phyloP scores from a whole-genome alignment of 345 rosid species.

The Moricandia arvensis region DNA sequence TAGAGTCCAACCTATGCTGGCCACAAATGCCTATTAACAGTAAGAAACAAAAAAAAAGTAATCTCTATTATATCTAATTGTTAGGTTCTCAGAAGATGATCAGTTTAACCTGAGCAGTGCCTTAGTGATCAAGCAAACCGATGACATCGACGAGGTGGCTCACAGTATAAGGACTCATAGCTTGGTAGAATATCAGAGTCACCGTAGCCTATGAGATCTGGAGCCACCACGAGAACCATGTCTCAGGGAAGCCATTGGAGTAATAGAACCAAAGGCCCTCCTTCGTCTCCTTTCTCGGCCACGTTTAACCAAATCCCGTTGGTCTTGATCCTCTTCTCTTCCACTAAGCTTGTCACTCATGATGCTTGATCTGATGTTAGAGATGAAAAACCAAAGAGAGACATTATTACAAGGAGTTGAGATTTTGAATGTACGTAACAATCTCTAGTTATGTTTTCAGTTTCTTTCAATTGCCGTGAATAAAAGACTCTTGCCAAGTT shows the following conservation, averaged over 20 bases:
- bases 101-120: conserved; percentile 17
- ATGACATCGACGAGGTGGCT: conserved; percentile 56
- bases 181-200: conserved; percentile 56
- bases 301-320: conserved; percentile 55
- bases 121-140: conserved; percentile 53
- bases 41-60: too few species aligned
- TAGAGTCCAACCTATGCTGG: conserved; percentile 50
- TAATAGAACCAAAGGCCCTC: conserved; percentile 53
- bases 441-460: background rate
- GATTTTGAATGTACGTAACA: background rate
- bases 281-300: conserved; percentile 54
- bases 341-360: conserved; percentile 31
- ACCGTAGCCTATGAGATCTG: conserved; percentile 63
- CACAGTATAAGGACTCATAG: conserved; percentile 46
- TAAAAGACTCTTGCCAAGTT: background rate
- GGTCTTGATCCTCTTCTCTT: conserved; percentile 44
- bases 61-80: background rate
- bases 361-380: background rate
- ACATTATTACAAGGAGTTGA: conserved; percentile 13
- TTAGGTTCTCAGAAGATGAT: background rate
- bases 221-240: conserved; percentile 70
- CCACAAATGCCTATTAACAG: conserved; percentile 54
- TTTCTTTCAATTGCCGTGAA: background rate
- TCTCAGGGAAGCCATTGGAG: conserved; percentile 84
- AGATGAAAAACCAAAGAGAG: background rate